Percentiles rank a stretch among this genome's conserved stretches.
phyloP scores from a whole-genome alignment of 2,329 filamentous ascomycete genomes.

The Apiospora phragmitis region DNA sequence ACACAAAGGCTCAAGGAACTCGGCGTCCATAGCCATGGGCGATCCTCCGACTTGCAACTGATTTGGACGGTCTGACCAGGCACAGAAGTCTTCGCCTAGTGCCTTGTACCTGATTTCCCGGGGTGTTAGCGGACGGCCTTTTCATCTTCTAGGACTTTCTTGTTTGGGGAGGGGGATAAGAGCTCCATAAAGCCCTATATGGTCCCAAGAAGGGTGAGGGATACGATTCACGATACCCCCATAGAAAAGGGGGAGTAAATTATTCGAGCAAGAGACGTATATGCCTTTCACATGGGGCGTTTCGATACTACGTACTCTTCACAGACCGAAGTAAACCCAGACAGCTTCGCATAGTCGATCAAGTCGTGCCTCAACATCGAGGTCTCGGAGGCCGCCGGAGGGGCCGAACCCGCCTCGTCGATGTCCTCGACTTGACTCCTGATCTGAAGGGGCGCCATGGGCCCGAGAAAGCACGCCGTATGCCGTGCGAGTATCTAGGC shows the following conservation, averaged over 20 bases:
- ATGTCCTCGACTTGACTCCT: not conserved
- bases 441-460: not conserved
- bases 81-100: conserved; percentile 16
- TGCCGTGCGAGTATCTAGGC: not conserved
- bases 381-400: not conserved
- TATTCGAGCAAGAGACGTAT: not conserved
- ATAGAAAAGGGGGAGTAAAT: not conserved
- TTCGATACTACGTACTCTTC: not conserved
- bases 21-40: conserved; percentile 12
- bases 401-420: not conserved
- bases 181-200: too few species aligned
- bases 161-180: too few species aligned
- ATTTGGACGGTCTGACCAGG: conserved; percentile 11
- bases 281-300: not conserved
- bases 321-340: not conserved
- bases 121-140: not conserved
- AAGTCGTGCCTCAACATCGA: not conserved
- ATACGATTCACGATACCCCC: not conserved
- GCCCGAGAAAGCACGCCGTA: not conserved
- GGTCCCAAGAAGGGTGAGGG: not conserved
- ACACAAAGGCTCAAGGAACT: conserved; percentile 9
- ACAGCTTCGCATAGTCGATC: conserved; percentile 3
- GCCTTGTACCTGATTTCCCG: conserved; percentile 1
- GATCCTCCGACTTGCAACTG: conserved; percentile 1
- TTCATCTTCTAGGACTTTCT: not conserved